Evolutionary conservation across 1,284 basidiomycete genomes (phyloP).

Genomic region (Tylopilus sp.): DNA sequence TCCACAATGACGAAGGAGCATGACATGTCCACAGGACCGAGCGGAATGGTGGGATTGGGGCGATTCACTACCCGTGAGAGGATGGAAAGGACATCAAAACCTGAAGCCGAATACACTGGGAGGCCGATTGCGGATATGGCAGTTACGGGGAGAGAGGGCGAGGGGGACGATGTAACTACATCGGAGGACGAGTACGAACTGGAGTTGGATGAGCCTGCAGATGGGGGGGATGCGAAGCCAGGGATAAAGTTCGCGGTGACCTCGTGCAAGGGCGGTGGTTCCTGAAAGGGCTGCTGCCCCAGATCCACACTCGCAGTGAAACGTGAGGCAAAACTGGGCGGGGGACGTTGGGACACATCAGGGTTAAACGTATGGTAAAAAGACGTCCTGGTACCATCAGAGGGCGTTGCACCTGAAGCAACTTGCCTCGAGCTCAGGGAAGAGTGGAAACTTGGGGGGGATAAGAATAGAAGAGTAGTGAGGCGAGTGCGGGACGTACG

Average conservation of each 20-base stretch:
- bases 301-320: conserved; percentile 1
- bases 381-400: conserved; percentile 1
- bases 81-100: conserved; percentile 85
- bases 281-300: conserved; percentile 7
- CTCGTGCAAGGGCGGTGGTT: conserved; percentile 4
- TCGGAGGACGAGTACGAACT: conserved; percentile 10
- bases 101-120: conserved; percentile 80
- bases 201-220: background rate
- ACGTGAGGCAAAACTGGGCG: background rate
- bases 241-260: conserved; percentile 1
- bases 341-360: background rate
- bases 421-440: conserved; percentile 17
- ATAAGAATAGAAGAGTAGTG: conserved; percentile 18
- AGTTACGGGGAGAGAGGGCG: conserved; percentile 1
- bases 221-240: background rate
- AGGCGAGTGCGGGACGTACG: conserved; percentile 16
- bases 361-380: background rate
- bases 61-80: conserved; percentile 73
- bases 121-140: conserved; percentile 34
- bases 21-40: conserved; percentile 89
- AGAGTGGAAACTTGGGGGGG: conserved; percentile 23
- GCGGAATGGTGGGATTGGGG: conserved; percentile 67
- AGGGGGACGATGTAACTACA: conserved; percentile 4
- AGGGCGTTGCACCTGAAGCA: background rate
- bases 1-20: conserved; percentile 89